A percentile compares a stretch with the other conserved stretches of the same genome.
phyloP scores from a whole-genome alignment of 2,329 filamentous ascomycete genomes.

The Pezicula neosporulosa region DNA sequence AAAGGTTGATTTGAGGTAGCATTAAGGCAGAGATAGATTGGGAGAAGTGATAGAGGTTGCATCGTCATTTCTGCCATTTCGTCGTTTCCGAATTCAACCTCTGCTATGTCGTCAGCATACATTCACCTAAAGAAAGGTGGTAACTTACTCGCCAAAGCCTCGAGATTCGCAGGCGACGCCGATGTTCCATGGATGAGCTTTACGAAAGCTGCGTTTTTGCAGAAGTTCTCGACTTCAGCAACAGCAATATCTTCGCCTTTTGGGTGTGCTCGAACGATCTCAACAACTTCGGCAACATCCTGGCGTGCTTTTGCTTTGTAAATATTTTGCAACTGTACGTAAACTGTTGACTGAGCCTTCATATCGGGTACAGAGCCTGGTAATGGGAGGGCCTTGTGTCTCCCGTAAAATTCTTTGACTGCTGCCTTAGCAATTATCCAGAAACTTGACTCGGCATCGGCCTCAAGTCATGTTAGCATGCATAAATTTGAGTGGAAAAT shows the following conservation, averaged over 20 bases:
- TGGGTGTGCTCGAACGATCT: slow-evolving; percentile 51
- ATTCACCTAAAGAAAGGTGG: not conserved
- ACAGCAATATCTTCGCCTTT: slow-evolving; percentile 55
- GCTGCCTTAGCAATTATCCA: slow-evolving; percentile 86
- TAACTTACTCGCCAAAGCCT: slow-evolving; percentile 21
- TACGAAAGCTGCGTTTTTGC: slow-evolving; percentile 91
- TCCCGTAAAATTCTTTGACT: slow-evolving; percentile 71
- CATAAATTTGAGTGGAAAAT: slow-evolving; percentile 30
- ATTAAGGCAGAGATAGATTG: slow-evolving; percentile 65
- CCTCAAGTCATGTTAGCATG: slow-evolving; percentile 22
- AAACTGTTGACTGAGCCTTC: slow-evolving; percentile 90
- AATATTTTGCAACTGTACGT: slow-evolving; percentile 85
- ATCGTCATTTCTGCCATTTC: slow-evolving; percentile 38
- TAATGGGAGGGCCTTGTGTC: slow-evolving; percentile 72
- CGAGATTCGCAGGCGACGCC: slow-evolving; percentile 13
- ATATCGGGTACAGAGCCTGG: slow-evolving; percentile 91
- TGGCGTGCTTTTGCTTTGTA: slow-evolving; percentile 85
- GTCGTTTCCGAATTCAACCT: slow-evolving; percentile 51
- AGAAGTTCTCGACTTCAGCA: slow-evolving; percentile 84
- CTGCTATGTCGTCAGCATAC: slow-evolving; percentile 35
- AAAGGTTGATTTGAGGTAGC: slow-evolving; percentile 45
- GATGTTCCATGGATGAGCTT: slow-evolving; percentile 66
- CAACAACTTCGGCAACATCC: slow-evolving; percentile 73
- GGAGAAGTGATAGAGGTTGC: slow-evolving; percentile 52
- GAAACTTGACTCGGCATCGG: slow-evolving; percentile 60